Percentiles rank a stretch among this genome's conserved stretches.
Conservation (phyloP, 257 asterid species). For the Nicotiana undulata region DNA sequence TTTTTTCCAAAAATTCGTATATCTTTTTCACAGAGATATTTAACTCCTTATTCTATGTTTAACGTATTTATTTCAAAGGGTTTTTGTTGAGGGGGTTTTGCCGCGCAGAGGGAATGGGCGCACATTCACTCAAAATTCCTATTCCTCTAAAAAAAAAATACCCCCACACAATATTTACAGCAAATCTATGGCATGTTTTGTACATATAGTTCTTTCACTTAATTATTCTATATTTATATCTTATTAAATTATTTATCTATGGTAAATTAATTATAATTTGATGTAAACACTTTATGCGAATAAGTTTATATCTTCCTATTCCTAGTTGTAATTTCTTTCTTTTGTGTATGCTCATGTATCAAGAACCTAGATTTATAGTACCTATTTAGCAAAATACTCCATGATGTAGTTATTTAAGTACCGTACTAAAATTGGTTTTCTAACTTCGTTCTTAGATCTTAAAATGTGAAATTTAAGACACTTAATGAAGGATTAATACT, state of each 20-base stretch:
- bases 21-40: background rate
- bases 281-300: no score
- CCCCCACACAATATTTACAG: no score
- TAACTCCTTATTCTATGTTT: background rate
- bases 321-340: no score
- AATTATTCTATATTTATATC: no score
- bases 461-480: background rate
- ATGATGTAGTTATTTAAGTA: background rate
- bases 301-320: background rate
- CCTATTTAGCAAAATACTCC: background rate
- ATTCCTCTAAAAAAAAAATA: no score
- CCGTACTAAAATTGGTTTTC: background rate
- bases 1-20: constrained; percentile 14
- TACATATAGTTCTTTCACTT: no score
- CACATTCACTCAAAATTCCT: background rate
- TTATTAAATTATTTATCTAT: no score
- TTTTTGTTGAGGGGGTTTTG: constrained; percentile 17
- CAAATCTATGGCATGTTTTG: no score
- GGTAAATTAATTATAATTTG: no score
- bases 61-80: background rate
- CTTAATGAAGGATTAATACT: background rate
- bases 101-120: constrained; percentile 18
- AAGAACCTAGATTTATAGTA: background rate
- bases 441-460: background rate
- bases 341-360: background rate